Base-by-base conservation (phyloP, 2,329 filamentous ascomycete genomes). In the Monilinia laxa region DNA sequence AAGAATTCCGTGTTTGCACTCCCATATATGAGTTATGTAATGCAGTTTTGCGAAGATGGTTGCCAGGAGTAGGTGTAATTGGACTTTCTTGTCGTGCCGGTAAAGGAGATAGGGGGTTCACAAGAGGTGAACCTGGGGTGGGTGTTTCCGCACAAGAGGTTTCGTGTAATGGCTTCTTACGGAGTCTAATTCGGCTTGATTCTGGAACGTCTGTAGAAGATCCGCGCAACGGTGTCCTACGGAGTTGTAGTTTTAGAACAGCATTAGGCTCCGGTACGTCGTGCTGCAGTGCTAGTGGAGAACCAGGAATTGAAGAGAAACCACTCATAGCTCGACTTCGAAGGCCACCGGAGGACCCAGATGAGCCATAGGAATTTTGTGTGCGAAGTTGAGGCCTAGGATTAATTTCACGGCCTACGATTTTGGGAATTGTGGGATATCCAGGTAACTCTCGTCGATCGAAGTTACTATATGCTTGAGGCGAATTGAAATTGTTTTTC, bases 361-460 rank as follows among this genome's bases (percentile, higher is more conserved):
- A 38, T 28, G 42, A 49, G 2, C 28, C 28, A 23, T 35, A 51
- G 5, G 45, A 51, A 10, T 51, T 51, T n/a, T 51, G 57, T 51
- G 14, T 25, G n/a, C 28, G 28, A 2, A 51, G 45, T 11, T 11
- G 57, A 18, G 28, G 45, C 11, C 11, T 60, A 25, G 23, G 57
- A 7, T 28, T 25, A 35, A 7, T 35, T 18, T 60, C 45, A 20
- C 20, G 3, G 9, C 14, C 2, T 7, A 38, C 1, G 6, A 20
- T n/a, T 23, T 51, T 35, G 1, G 12, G 42, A 23, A 47, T 4
- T 7, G 57, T 35, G 31, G 42, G 45, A 38, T 60, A 49, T n/a
- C 57, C 28, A 16, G 42, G 45, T 47, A 60, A 49, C 14, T 60
- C 57, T 60, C 45, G 42, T 49, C 38, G 45, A 59, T 59, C 56